Percentiles rank a stretch among this genome's conserved stretches.
Conservation (phyloP, 805 yeast genomes). For the Ogataea thermomethanolica region DNA sequence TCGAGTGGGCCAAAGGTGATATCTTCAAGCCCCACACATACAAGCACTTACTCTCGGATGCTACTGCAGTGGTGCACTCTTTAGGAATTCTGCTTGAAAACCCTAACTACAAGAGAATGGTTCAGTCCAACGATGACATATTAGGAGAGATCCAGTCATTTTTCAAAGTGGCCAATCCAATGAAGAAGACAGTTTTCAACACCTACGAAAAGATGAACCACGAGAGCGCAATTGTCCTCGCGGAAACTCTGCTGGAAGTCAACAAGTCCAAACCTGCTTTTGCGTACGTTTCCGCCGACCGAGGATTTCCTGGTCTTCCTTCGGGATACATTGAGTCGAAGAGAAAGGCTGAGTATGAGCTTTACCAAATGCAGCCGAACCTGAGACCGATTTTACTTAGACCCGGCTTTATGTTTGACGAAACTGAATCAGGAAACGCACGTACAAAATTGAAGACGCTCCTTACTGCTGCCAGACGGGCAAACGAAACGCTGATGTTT, state of each 20-base stretch:
- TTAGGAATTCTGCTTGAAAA: slow-evolving; percentile 75
- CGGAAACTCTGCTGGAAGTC: slow-evolving; percentile 44
- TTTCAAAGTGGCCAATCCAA: slow-evolving; percentile 60
- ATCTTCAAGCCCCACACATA: slow-evolving; percentile 65
- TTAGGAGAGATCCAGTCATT: slow-evolving; percentile 36
- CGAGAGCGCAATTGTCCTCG: slow-evolving; percentile 63
- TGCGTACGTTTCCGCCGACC: slow-evolving; percentile 80
- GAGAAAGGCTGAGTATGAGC: slow-evolving; percentile 68
- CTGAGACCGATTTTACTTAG: slow-evolving; percentile 64
- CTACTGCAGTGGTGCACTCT: slow-evolving; percentile 74
- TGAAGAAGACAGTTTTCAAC: slow-evolving; percentile 42
- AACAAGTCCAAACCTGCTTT: slow-evolving; percentile 36
- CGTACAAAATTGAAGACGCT: slow-evolving; percentile 42
- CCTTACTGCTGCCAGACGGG: slow-evolving; percentile 41
- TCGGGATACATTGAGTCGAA: slow-evolving; percentile 70
- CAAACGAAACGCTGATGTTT: slow-evolving; percentile 41
- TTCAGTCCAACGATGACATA: slow-evolving; percentile 32
- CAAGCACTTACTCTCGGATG: slow-evolving; percentile 40
- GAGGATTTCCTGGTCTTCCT: slow-evolving; percentile 65
- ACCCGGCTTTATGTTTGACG: slow-evolving; percentile 84
- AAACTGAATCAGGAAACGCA: slow-evolving; percentile 29
- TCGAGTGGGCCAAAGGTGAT: slow-evolving; percentile 65
- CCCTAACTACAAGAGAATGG: slow-evolving; percentile 57
- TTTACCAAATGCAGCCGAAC: slow-evolving; percentile 37
- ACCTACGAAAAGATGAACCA: slow-evolving; percentile 65